Percentiles rank a stretch among this genome's conserved stretches.
Evolutionary conservation across 2,329 filamentous ascomycete genomes (phyloP).

Genomic region (Periglandula ipomoeae): DNA sequence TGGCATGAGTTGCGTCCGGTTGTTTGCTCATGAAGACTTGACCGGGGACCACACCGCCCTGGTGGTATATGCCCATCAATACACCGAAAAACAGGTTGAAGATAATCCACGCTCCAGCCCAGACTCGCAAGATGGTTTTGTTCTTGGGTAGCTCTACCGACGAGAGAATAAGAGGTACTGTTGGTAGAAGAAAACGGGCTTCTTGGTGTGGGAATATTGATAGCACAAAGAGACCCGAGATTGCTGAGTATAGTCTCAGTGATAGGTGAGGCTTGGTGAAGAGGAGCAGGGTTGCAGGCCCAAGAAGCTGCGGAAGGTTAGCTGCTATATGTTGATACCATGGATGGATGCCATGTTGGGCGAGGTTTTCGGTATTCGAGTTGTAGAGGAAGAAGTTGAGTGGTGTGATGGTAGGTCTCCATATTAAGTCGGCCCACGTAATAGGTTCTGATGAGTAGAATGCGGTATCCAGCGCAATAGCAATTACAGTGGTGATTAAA

Average conservation of each 20-base stretch:
- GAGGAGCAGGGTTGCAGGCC: slow-evolving; percentile 56
- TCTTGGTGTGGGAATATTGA: slow-evolving; percentile 74
- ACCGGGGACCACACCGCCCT: slow-evolving; percentile 67
- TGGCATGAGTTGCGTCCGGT: slow-evolving; percentile 56
- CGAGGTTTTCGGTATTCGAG: slow-evolving; percentile 58
- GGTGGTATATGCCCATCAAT: slow-evolving; percentile 74
- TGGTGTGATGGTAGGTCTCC: slow-evolving; percentile 62
- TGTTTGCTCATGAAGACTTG: slow-evolving; percentile 67
- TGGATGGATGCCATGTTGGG: slow-evolving; percentile 67
- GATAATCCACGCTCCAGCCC: slow-evolving; percentile 54
- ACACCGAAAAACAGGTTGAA: slow-evolving; percentile 62
- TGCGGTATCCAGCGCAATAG: slow-evolving; percentile 73
- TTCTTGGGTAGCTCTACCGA: slow-evolving; percentile 58
- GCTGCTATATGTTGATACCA: slow-evolving; percentile 68
- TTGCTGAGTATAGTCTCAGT: slow-evolving; percentile 60
- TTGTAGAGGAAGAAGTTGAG: slow-evolving; percentile 75
- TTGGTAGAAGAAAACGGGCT: slow-evolving; percentile 67
- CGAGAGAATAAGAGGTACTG: slow-evolving; percentile 67
- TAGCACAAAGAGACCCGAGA: slow-evolving; percentile 61
- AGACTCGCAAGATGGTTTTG: slow-evolving; percentile 37
- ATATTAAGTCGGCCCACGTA: slow-evolving; percentile 54
- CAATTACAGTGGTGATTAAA: slow-evolving; percentile 58
- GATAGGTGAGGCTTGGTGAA: slow-evolving; percentile 48
- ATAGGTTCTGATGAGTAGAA: slow-evolving; percentile 64
- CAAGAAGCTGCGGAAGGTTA: slow-evolving; percentile 62